phyloP scores from a whole-genome alignment of 1,284 basidiomycete species.

The Tilletia horrida region DNA sequence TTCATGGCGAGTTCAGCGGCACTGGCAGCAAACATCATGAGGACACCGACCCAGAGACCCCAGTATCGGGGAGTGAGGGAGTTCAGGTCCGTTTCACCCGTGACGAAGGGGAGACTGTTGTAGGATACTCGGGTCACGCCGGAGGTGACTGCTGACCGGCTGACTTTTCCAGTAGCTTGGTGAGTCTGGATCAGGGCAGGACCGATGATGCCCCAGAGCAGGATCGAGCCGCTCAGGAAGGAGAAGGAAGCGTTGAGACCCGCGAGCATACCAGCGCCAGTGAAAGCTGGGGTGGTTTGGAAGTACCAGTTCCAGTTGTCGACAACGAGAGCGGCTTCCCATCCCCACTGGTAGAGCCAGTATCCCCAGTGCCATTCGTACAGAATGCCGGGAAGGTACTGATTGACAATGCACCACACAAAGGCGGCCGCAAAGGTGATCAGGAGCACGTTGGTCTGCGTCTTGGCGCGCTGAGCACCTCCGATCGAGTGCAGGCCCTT shows the following conservation, averaged over 20 bases:
- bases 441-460: constrained; percentile 63
- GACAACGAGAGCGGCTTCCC: constrained; percentile 63
- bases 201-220: constrained; percentile 67
- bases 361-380: constrained; percentile 66
- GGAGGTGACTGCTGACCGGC: background rate
- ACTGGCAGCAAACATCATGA: constrained; percentile 56
- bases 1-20: constrained; percentile 53
- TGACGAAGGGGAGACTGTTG: constrained; percentile 57
- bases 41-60: constrained; percentile 68
- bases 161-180: constrained; percentile 30
- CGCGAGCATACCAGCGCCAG: constrained; percentile 67
- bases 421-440: constrained; percentile 62
- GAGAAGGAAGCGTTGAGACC: constrained; percentile 68
- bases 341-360: constrained; percentile 65
- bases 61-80: constrained; percentile 66
- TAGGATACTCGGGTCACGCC: constrained; percentile 20
- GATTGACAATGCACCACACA: constrained; percentile 62
- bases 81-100: constrained; percentile 26
- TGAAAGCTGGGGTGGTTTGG: constrained; percentile 66
- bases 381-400: constrained; percentile 63
- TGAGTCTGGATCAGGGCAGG: constrained; percentile 61
- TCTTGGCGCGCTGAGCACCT: constrained; percentile 58
- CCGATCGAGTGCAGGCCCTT: constrained; percentile 62
- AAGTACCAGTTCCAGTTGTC: constrained; percentile 59
- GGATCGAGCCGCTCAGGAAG: constrained; percentile 64